These are phyloP conservation scores for Penicillium fimorum DNA, from an alignment of 495 filamentous ascomycete species.

Conservation along the genomic window DNA sequence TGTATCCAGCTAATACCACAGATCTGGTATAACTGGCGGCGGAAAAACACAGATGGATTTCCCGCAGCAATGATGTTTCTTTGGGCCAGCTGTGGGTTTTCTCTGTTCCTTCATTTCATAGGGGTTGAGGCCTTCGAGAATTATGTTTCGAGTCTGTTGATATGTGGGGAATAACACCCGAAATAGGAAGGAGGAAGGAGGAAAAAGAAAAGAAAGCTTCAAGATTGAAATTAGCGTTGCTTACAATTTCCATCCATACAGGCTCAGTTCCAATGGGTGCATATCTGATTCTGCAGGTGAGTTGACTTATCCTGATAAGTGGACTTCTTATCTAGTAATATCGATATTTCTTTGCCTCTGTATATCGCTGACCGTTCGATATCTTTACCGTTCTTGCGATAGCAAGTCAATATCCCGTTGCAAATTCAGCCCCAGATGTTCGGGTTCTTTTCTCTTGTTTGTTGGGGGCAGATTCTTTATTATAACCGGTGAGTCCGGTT, in stretches of 20 bases:
- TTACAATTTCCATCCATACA: slow-evolving; percentile 15
- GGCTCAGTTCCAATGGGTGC: slow-evolving; percentile 54
- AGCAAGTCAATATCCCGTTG: slow-evolving; percentile 73
- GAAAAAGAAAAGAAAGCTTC: not conserved
- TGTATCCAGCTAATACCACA: slow-evolving; percentile 55
- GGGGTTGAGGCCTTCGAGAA: no score
- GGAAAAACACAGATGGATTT: slow-evolving; percentile 70
- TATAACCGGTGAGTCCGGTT: slow-evolving; percentile 55
- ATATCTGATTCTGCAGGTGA: slow-evolving; percentile 52
- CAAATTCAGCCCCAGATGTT: slow-evolving; percentile 76
- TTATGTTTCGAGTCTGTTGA: no score
- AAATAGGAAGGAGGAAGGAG: no score
- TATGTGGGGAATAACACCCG: no score
- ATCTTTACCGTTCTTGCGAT: slow-evolving; percentile 1
- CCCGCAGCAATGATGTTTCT: slow-evolving; percentile 73
- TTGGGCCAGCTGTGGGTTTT: slow-evolving; percentile 62
- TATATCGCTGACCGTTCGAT: not conserved
- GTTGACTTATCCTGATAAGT: not conserved
- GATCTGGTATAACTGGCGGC: slow-evolving; percentile 71
- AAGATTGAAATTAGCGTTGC: not conserved
- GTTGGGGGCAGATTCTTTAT: slow-evolving; percentile 64
- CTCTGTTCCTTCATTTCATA: not conserved
- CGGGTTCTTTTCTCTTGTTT: slow-evolving; percentile 59
- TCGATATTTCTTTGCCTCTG: not conserved
- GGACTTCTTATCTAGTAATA: not conserved